Percentiles rank a stretch among this genome's conserved stretches.
Evolutionary conservation across 164 flowering plant genomes (phyloP).

Genomic region (Aristolochia fimbriata): DNA sequence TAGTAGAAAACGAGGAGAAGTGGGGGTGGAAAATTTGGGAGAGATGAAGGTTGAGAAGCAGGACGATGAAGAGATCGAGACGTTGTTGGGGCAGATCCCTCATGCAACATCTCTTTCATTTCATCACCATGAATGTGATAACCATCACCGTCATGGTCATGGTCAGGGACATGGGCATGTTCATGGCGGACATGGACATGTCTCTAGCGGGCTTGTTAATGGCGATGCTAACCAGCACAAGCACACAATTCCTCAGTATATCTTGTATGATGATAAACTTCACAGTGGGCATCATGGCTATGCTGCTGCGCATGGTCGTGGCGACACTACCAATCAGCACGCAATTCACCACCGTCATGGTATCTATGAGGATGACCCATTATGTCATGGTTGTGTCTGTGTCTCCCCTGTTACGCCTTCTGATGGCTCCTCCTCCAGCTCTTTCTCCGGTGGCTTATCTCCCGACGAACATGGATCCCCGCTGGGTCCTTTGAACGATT

Average conservation of each 20-base stretch:
- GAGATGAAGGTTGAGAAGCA: conserved; percentile 19
- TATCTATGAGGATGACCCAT: conserved; percentile 19
- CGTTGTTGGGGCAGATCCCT: conserved; percentile 31
- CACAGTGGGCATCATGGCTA: too few species aligned
- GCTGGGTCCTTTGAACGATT: conserved; percentile 10
- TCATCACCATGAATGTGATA: conserved; percentile 6
- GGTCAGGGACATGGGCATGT: conserved; percentile 8
- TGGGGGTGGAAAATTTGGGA: background rate
- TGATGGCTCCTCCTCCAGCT: conserved; percentile 31
- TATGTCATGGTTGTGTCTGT: conserved; percentile 10
- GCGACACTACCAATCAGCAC: conserved; percentile 5
- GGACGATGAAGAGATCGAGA: conserved; percentile 25
- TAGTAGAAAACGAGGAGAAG: conserved; percentile 4
- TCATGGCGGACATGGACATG: conserved; percentile 6
- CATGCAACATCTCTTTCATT: conserved; percentile 19
- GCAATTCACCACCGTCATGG: conserved; percentile 9
- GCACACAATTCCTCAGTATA: too few species aligned
- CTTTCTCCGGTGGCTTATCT: conserved; percentile 22
- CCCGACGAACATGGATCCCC: conserved; percentile 24
- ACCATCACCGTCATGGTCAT: conserved; percentile 5
- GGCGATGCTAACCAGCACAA: background rate
- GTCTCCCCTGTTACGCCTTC: conserved; percentile 29
- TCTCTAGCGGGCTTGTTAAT: background rate
- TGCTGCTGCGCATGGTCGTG: conserved; percentile 8
- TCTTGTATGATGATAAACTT: too few species aligned